Conservation (phyloP, 345 rosid species). For the Excoecaria cochinchinensis region DNA sequence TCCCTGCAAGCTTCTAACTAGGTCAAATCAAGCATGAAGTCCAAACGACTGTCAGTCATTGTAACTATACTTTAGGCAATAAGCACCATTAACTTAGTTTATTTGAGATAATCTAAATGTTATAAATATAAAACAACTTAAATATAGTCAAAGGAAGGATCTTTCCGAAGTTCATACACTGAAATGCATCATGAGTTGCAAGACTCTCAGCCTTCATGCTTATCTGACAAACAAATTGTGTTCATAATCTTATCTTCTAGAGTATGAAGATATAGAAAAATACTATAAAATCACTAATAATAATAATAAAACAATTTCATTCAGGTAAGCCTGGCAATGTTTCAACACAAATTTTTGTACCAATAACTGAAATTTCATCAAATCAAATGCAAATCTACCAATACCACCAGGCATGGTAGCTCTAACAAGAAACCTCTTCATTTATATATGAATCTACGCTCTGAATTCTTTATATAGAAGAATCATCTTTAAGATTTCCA, state of each 20-base stretch:
- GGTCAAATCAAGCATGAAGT: neutral
- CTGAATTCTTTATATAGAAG: too few species aligned
- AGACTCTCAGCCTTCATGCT: constrained; percentile 51
- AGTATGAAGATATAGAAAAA: neutral
- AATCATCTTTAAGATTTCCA: too few species aligned
- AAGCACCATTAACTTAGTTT: neutral
- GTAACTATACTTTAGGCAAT: neutral
- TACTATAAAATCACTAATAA: neutral
- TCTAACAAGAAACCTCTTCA: neutral
- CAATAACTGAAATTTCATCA: neutral
- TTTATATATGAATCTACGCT: too few species aligned
- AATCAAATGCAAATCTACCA: neutral
- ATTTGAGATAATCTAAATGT: neutral
- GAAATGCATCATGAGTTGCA: constrained; percentile 54
- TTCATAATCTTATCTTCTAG: neutral
- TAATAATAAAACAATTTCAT: neutral
- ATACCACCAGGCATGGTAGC: neutral
- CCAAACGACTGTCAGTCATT: neutral
- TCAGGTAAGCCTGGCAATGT: neutral
- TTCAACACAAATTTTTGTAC: neutral
- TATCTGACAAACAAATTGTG: constrained; percentile 43
- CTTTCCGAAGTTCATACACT: constrained; percentile 44
- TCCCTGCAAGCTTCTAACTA: neutral
- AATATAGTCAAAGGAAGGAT: neutral
- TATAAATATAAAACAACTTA: neutral